A percentile compares a stretch with the other conserved stretches of the same genome.
phyloP scores from a whole-genome alignment of 768 basidiomycete genomes.

The Amanita jacksonii region DNA sequence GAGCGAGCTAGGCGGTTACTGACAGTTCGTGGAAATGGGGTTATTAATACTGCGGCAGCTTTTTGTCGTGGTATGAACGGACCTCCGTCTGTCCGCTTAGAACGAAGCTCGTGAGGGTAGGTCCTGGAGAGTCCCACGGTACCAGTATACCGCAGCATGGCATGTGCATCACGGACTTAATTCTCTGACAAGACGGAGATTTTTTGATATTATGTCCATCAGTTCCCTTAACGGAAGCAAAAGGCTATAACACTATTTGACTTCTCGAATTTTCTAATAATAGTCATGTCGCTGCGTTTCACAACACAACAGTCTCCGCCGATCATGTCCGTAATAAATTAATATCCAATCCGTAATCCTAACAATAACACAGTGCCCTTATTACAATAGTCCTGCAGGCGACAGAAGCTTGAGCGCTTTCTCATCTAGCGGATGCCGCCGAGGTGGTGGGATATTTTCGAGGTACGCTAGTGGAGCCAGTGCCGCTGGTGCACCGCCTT shows the following conservation, averaged over 20 bases:
- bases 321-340: conserved; percentile 7
- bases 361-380: no score
- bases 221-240: neutral
- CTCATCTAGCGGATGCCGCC: conserved; percentile 60
- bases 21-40: no score
- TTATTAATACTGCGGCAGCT: no score
- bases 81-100: no score
- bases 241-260: conserved; percentile 8
- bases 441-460: conserved; percentile 50
- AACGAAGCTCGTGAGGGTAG: neutral
- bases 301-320: neutral
- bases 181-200: neutral
- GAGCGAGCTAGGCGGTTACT: no score
- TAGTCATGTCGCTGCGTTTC: neutral
- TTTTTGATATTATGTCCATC: neutral
- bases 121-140: neutral
- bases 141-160: no score
- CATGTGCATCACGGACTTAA: no score
- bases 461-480: conserved; percentile 67
- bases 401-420: conserved; percentile 32
- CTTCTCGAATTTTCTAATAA: neutral
- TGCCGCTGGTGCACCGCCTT: conserved; percentile 18
- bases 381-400: conserved; percentile 14
- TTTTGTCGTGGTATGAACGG: no score
- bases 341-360: no score